Conservation (phyloP, 2,329 filamentous ascomycete species). For the Colletotrichum scovillei region DNA sequence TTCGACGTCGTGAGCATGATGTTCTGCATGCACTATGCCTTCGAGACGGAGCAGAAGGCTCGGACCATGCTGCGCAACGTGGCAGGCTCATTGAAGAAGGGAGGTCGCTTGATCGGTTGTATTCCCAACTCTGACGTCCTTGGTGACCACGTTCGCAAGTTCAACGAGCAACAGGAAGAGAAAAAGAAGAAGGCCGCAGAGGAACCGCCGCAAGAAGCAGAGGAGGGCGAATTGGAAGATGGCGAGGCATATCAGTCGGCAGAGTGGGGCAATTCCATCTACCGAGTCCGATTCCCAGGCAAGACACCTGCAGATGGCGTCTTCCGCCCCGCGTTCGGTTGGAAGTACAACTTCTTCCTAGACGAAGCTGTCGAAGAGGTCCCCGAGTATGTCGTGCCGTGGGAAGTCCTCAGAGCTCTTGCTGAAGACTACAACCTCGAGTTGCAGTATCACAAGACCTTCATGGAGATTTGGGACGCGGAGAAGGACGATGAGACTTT, state of each 20-base stretch:
- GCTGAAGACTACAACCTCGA: slow-evolving; percentile 98
- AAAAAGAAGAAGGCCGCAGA: slow-evolving; percentile 49
- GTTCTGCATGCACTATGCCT: slow-evolving; percentile 99
- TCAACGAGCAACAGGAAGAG: slow-evolving; percentile 69
- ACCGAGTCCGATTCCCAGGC: slow-evolving; percentile 88
- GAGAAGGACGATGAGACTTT: slow-evolving; percentile 88
- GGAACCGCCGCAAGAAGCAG: slow-evolving; percentile 45
- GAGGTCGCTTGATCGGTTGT: slow-evolving; percentile 91
- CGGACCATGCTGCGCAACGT: slow-evolving; percentile 95
- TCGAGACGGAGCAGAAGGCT: slow-evolving; percentile 91
- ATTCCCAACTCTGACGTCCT: slow-evolving; percentile 98
- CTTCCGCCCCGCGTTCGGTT: slow-evolving; percentile 94
- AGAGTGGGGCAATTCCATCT: slow-evolving; percentile 94
- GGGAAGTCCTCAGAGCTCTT: slow-evolving; percentile 95
- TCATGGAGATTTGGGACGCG: slow-evolving; percentile 89
- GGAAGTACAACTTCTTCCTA: slow-evolving; percentile 98
- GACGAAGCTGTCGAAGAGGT: slow-evolving; percentile 96
- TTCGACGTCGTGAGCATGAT: slow-evolving; percentile 99
- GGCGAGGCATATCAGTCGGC: slow-evolving; percentile 73
- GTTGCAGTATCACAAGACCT: slow-evolving; percentile 91
- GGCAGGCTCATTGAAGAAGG: slow-evolving; percentile 89
- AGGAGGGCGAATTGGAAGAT: slow-evolving; percentile 66
- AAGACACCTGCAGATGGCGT: slow-evolving; percentile 86
- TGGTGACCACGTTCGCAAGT: slow-evolving; percentile 79
- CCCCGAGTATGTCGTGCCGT: slow-evolving; percentile 97